phyloP scores from a whole-genome alignment of 75 land plant genomes.

The Sequoiadendron giganteum region DNA sequence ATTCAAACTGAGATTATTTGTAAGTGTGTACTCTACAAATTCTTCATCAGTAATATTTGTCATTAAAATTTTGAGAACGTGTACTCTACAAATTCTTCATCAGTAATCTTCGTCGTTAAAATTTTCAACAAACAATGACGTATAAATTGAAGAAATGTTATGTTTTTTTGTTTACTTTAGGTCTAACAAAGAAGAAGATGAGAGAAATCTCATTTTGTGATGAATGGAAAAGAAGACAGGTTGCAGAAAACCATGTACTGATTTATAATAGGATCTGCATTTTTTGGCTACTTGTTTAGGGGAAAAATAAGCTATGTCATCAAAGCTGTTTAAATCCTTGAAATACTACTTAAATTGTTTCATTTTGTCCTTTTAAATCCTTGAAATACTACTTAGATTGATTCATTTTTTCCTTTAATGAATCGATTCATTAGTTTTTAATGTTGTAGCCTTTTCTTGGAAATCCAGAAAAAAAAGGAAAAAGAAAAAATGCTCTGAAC shows the following conservation, averaged over 20 bases:
- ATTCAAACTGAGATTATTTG: background rate
- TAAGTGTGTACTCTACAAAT: background rate
- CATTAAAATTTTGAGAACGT: no score
- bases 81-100: no score
- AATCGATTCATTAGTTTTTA: background rate
- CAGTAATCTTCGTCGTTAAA: background rate
- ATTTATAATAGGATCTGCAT: background rate
- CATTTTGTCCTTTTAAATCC: background rate
- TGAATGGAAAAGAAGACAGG: background rate
- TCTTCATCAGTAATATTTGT: no score
- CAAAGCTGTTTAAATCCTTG: background rate
- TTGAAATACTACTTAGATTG: background rate
- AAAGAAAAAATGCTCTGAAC: background rate
- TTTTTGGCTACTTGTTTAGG: background rate
- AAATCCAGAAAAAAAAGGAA: background rate
- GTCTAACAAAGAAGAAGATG: background rate
- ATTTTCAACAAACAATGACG: background rate
- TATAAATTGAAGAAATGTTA: background rate
- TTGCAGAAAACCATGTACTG: background rate
- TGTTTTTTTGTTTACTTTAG: background rate
- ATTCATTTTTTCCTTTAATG: background rate
- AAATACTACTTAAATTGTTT: background rate
- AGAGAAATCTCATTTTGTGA: background rate
- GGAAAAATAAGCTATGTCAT: background rate
- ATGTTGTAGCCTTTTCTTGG: background rate